Base-by-base conservation (phyloP, 2,329 filamentous ascomycete genomes). In the Akanthomyces muscarius region DNA sequence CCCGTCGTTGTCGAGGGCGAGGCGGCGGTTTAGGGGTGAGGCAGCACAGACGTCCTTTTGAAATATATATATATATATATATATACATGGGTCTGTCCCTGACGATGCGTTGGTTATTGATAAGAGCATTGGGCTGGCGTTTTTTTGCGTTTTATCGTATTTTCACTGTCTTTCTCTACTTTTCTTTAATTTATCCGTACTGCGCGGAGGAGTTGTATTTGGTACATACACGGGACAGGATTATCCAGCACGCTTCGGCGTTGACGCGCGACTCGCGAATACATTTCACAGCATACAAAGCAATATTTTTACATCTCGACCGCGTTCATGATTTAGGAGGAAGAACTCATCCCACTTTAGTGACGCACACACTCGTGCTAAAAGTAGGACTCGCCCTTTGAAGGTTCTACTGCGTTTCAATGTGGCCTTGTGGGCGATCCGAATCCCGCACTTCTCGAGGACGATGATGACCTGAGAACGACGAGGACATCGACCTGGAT, bases 1-100 rank as follows among this genome's bases (percentile, higher is more conserved):
- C 89, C 95, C 2, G 84, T 99, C 63, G 90, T 99, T 69, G 93
- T 92, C 0, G 88, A 91, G 70, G 91, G 90, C 53, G 95, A 98
- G 80, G 81, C 83, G 55, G 82, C 89, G 0, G 91, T 93, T 66
- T 94, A 81, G 68, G 6, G 3, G 47, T 14, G 28, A 36, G 8
- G 16, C 28, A 38, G 4, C 14, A 53, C 18, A 16, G n/a, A 21
- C 3, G 8, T 53, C 36, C 16, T 53, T 5, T 30, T 33, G 3
- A 21, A 5, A 13, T 8, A 21, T 23, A 47, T 30, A 30, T 30
- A 30, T 30, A 11, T 45, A 45, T 10, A 45, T 30, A 30, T 30
- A 30, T 30, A 11, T 45, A 45, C 5, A 45, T 47, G 44, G 44
- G 44, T 8, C 18, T 47, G 44, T 11, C n/a, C 33, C 38, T 30